A percentile compares a stretch with the other conserved stretches of the same genome.
These are phyloP conservation scores for Camillea tinctor DNA, from an alignment of 2,329 filamentous ascomycete species.

Conservation along the genomic window DNA sequence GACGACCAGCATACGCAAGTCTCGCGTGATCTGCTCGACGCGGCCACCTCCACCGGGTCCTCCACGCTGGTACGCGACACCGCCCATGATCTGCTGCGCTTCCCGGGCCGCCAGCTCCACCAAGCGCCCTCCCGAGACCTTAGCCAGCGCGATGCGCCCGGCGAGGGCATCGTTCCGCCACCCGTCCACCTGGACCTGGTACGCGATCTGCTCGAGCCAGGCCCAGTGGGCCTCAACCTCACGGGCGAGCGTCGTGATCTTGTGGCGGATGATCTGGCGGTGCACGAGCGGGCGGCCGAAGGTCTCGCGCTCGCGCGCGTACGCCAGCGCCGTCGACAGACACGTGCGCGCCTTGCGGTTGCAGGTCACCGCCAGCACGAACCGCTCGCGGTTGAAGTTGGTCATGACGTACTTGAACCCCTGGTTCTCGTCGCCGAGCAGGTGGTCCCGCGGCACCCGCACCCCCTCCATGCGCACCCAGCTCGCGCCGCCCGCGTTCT, in stretches of 20 bases:
- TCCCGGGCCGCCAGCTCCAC: conserved; percentile 47
- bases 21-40: conserved; percentile 48
- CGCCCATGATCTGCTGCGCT: conserved; percentile 49
- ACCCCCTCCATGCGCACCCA: conserved; percentile 55
- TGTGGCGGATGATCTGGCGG: conserved; percentile 55
- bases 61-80: conserved; percentile 44
- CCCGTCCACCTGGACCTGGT: conserved; percentile 41
- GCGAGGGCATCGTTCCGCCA: conserved; percentile 31
- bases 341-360: conserved; percentile 57
- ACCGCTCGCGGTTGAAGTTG: conserved; percentile 57
- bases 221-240: conserved; percentile 58
- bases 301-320: conserved; percentile 50
- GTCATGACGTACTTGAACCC: conserved; percentile 44
- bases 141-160: conserved; percentile 30
- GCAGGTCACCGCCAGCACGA: conserved; percentile 52
- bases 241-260: conserved; percentile 54
- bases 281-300: conserved; percentile 55
- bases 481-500: conserved; percentile 61
- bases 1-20: conserved; percentile 49
- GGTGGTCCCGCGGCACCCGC: conserved; percentile 49
- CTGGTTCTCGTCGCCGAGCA: conserved; percentile 51
- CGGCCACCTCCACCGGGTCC: conserved; percentile 43
- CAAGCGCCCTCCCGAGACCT: conserved; percentile 45
- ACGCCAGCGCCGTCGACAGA: conserved; percentile 47
- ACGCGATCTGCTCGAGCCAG: conserved; percentile 58